These are phyloP conservation scores for Termitomyces sp. DNA, from an alignment of 768 basidiomycete species.

Conservation along the genomic window DNA sequence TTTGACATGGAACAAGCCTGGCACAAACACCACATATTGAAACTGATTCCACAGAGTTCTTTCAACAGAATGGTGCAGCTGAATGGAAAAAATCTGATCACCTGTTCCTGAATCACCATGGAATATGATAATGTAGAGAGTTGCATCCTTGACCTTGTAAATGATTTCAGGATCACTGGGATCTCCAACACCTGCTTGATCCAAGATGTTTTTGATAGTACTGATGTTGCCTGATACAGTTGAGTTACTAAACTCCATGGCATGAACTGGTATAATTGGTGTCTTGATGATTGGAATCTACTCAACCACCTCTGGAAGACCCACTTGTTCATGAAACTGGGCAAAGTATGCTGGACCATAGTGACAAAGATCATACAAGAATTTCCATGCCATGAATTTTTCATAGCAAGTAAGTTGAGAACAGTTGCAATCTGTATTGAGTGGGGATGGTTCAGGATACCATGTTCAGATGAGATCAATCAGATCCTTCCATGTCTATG, in stretches of 20 bases:
- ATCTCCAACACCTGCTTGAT: conserved; percentile 17
- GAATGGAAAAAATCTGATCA: conserved; percentile 12
- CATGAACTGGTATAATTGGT: not conserved
- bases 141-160: not conserved
- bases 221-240: conserved; percentile 15
- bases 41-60: conserved; percentile 11
- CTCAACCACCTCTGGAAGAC: conserved; percentile 14
- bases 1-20: too few species aligned
- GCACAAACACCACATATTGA: conserved; percentile 15
- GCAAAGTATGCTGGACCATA: conserved; percentile 22
- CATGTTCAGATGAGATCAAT: too few species aligned
- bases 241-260: conserved; percentile 8
- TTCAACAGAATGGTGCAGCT: conserved; percentile 11
- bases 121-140: not conserved
- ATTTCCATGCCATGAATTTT: conserved; percentile 22
- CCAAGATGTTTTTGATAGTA: conserved; percentile 10
- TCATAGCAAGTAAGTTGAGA: not conserved
- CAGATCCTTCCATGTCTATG: too few species aligned
- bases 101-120: conserved; percentile 1
- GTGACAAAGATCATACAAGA: too few species aligned
- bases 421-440: too few species aligned
- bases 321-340: conserved; percentile 11
- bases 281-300: conserved; percentile 11
- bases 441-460: too few species aligned
- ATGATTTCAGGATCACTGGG: conserved; percentile 8